These are phyloP conservation scores for Boletus pseudo-olivaceus DNA, from an alignment of 768 basidiomycete species.

Conservation along the genomic window DNA sequence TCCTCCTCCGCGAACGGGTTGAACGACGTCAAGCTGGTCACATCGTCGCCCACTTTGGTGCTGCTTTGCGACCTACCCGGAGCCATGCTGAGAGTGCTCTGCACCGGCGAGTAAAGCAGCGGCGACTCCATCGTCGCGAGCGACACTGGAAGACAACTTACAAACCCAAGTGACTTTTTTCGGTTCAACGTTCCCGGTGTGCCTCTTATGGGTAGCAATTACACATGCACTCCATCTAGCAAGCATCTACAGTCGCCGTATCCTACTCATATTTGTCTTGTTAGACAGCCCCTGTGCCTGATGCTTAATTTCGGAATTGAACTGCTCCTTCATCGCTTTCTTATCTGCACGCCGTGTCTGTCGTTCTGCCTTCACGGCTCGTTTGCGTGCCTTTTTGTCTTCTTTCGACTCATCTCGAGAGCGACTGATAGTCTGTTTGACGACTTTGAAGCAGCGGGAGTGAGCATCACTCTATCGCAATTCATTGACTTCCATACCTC, in stretches of 20 bases:
- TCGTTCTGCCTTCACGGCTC: conserved; percentile 62
- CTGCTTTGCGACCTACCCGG: conserved; percentile 62
- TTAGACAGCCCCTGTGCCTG: conserved; percentile 50
- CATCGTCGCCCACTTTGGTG: conserved; percentile 56
- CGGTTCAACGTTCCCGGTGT: conserved; percentile 3
- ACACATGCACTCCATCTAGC: not conserved
- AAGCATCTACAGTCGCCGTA: conserved; percentile 19
- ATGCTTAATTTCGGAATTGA: conserved; percentile 56
- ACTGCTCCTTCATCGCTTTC: conserved; percentile 62
- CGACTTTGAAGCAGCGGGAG: not conserved
- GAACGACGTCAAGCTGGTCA: conserved; percentile 76
- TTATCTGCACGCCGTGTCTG: conserved; percentile 65
- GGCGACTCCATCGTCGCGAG: conserved; percentile 33
- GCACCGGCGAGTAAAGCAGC: conserved; percentile 27
- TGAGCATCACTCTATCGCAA: not conserved
- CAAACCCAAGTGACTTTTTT: not conserved
- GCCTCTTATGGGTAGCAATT: conserved; percentile 11
- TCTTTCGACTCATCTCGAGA: conserved; percentile 74
- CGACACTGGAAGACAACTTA: conserved; percentile 1
- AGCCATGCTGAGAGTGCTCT: conserved; percentile 34
- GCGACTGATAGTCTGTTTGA: conserved; percentile 55
- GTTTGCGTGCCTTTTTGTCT: conserved; percentile 70
- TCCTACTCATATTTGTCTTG: conserved; percentile 34
- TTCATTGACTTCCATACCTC: conserved; percentile 22
- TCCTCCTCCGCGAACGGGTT: conserved; percentile 94